Evolutionary conservation across 1,139 yeast species (phyloP).

Genomic region (Yamadazyma siamensis): DNA sequence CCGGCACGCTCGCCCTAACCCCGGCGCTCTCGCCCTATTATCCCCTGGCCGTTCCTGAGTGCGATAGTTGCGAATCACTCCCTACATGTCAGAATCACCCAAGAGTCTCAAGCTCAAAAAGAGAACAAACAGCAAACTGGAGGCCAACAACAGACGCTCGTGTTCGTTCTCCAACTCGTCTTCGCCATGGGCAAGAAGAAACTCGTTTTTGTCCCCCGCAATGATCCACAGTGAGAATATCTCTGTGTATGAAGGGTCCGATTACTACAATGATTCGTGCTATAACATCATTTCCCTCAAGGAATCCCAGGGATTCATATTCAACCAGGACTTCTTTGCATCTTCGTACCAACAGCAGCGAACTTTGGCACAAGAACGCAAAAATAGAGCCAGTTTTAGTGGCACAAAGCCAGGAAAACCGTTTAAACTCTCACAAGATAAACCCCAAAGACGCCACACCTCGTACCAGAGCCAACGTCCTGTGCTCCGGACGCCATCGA

Average conservation of each 20-base stretch:
- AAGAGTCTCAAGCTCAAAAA: conserved; percentile 9
- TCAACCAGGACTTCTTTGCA: conserved; percentile 74
- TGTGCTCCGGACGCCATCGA: no score
- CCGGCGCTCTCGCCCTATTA: no score
- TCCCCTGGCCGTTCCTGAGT: background rate
- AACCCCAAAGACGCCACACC: no score
- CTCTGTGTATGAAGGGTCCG: conserved; percentile 50
- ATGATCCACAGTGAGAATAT: conserved; percentile 64
- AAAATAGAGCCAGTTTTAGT: conserved; percentile 24
- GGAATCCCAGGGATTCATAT: conserved; percentile 70
- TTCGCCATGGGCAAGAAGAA: conserved; percentile 57
- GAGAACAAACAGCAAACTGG: conserved; percentile 13
- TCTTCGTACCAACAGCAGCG: conserved; percentile 60
- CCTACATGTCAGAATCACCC: conserved; percentile 1
- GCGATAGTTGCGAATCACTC: background rate
- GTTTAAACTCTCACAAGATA: no score
- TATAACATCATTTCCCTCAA: conserved; percentile 47
- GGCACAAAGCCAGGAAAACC: no score
- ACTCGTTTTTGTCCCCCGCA: conserved; percentile 55
- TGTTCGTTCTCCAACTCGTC: conserved; percentile 48
- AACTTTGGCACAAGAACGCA: conserved; percentile 40
- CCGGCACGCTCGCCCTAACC: no score
- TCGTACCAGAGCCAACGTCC: background rate
- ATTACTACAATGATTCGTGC: conserved; percentile 27
- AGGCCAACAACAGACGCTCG: conserved; percentile 21